phyloP scores from a whole-genome alignment of 352 stramenopile species.

The Phytophthora vignae region DNA sequence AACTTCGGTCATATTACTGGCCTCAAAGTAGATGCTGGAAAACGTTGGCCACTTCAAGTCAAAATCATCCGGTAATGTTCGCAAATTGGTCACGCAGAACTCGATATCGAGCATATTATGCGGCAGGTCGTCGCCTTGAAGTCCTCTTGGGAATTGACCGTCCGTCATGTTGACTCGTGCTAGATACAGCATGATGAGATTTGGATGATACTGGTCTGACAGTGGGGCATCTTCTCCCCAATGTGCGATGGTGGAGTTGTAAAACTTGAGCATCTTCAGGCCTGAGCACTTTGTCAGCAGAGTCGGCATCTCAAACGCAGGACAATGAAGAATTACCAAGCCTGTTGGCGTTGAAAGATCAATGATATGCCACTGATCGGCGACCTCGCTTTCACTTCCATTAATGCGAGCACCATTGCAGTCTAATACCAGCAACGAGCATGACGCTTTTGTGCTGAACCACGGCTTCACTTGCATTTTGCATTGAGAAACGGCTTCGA shows the following conservation, averaged over 20 bases:
- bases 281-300: slow-evolving; percentile 32
- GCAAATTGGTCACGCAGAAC: slow-evolving; percentile 4
- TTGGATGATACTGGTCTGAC: slow-evolving; percentile 37
- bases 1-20: not conserved
- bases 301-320: slow-evolving; percentile 27
- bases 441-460: slow-evolving; percentile 28
- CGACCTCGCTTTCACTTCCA: slow-evolving; percentile 21
- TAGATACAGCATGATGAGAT: slow-evolving; percentile 8
- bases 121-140: not conserved
- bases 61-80: not conserved
- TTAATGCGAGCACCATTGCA: slow-evolving; percentile 17
- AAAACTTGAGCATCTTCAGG: slow-evolving; percentile 45
- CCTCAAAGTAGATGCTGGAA: not conserved
- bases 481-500: slow-evolving; percentile 12
- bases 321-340: not conserved
- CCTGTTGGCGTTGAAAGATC: slow-evolving; percentile 24
- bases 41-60: not conserved
- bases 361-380: slow-evolving; percentile 18
- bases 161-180: not conserved
- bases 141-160: not conserved
- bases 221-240: slow-evolving; percentile 40
- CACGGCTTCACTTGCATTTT: slow-evolving; percentile 41
- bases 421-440: slow-evolving; percentile 34
- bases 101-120: not conserved
- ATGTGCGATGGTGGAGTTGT: slow-evolving; percentile 47